Percentiles rank a stretch among this genome's conserved stretches.
Conservation (phyloP, 352 stramenopile genomes). For the Pythium pyrilobum region DNA sequence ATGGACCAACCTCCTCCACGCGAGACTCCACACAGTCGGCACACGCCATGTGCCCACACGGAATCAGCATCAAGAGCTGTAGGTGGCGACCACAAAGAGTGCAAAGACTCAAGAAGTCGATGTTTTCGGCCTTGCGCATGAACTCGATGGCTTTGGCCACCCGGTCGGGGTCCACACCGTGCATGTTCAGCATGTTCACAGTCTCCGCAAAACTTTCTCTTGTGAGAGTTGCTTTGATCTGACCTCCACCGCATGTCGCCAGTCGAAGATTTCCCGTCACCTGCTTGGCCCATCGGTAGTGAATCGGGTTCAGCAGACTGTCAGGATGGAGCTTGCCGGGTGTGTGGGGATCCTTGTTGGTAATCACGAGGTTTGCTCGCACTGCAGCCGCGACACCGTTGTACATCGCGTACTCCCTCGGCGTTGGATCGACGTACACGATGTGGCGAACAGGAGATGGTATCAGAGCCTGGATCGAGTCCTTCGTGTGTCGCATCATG, state of each 20-base stretch:
- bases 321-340: slow-evolving; percentile 58
- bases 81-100: slow-evolving; percentile 77
- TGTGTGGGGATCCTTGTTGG: slow-evolving; percentile 61
- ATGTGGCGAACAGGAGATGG: slow-evolving; percentile 19
- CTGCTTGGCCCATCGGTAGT: slow-evolving; percentile 50
- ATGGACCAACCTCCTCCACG: slow-evolving; percentile 39
- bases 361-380: slow-evolving; percentile 67
- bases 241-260: slow-evolving; percentile 48
- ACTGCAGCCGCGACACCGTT: slow-evolving; percentile 61
- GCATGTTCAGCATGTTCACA: slow-evolving; percentile 38
- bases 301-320: slow-evolving; percentile 72
- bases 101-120: slow-evolving; percentile 57
- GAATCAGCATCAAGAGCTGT: slow-evolving; percentile 88
- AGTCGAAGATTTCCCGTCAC: slow-evolving; percentile 56
- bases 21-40: slow-evolving; percentile 88
- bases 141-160: slow-evolving; percentile 40
- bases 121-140: slow-evolving; percentile 42
- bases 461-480: slow-evolving; percentile 72
- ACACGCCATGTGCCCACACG: slow-evolving; percentile 90
- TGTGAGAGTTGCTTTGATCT: slow-evolving; percentile 40
- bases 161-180: slow-evolving; percentile 38
- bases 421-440: slow-evolving; percentile 61
- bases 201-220: slow-evolving; percentile 44
- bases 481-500: slow-evolving; percentile 95
- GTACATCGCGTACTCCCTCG: slow-evolving; percentile 64